These are phyloP conservation scores for Aspergillus incahuasiensis DNA, from an alignment of 495 filamentous ascomycete species.

Conservation along the genomic window DNA sequence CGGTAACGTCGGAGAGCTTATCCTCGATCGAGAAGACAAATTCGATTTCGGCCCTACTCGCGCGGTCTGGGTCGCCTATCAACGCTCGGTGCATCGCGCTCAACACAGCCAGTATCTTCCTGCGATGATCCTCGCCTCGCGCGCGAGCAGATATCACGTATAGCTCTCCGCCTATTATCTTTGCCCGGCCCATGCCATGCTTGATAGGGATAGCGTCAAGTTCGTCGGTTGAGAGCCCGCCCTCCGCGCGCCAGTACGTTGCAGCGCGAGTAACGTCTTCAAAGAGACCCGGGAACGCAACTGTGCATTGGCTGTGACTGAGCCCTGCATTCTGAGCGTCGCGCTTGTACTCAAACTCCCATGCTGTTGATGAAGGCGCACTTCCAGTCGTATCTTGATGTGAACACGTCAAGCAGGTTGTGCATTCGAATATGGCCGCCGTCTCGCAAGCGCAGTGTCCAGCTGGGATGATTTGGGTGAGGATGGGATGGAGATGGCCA, in stretches of 20 bases:
- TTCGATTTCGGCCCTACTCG: slow-evolving; percentile 56
- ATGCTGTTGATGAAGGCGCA: too few relatives aligned
- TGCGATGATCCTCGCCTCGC: slow-evolving; percentile 37
- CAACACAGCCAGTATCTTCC: slow-evolving; percentile 41
- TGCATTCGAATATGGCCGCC: slow-evolving; percentile 38
- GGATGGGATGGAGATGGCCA: slow-evolving; percentile 33
- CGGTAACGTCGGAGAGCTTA: slow-evolving; percentile 39
- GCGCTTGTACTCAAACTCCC: slow-evolving; percentile 32
- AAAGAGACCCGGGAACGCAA: slow-evolving; percentile 45
- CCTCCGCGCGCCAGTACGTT: slow-evolving; percentile 27
- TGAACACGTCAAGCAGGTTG: slow-evolving; percentile 34
- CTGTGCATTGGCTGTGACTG: slow-evolving; percentile 32
- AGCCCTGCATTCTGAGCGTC: slow-evolving; percentile 37
- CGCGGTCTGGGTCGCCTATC: slow-evolving; percentile 36
- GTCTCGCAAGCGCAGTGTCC: slow-evolving; percentile 40
- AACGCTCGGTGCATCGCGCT: slow-evolving; percentile 45
- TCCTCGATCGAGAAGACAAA: slow-evolving; percentile 56
- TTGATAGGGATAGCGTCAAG: slow-evolving; percentile 27
- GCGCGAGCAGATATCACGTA: slow-evolving; percentile 35
- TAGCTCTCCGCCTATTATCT: slow-evolving; percentile 32
- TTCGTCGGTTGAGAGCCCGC: slow-evolving; percentile 26
- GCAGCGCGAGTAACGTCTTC: slow-evolving; percentile 38
- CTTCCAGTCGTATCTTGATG: slow-evolving; percentile 14
- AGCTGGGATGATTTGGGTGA: slow-evolving; percentile 38
- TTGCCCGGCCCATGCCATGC: slow-evolving; percentile 34